Percentiles rank a stretch among this genome's conserved stretches.
These are phyloP conservation scores for Metschnikowia lunata DNA, from an alignment of 805 yeast genomes.

Conservation along the genomic window DNA sequence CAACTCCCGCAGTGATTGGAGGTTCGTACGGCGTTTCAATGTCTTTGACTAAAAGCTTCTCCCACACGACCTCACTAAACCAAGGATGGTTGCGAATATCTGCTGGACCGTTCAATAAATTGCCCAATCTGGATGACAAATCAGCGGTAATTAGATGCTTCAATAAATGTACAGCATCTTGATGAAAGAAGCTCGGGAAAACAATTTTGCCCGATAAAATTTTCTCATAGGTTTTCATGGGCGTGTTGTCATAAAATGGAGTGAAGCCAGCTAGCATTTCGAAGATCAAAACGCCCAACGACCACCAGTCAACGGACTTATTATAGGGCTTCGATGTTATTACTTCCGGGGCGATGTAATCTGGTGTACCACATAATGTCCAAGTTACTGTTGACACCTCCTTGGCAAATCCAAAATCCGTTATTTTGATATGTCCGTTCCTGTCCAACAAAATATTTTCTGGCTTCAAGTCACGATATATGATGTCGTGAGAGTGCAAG, in stretches of 20 bases:
- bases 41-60: constrained; percentile 48
- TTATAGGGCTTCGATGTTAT: constrained; percentile 60
- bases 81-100: constrained; percentile 56
- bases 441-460: constrained; percentile 56
- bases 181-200: constrained; percentile 51
- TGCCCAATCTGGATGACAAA: constrained; percentile 53
- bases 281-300: constrained; percentile 54
- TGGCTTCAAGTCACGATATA: constrained; percentile 58
- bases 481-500: constrained; percentile 54
- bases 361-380: constrained; percentile 63
- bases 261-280: constrained; percentile 63
- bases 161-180: constrained; percentile 49
- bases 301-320: constrained; percentile 65
- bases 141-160: constrained; percentile 51
- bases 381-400: constrained; percentile 57
- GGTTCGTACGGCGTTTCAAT: constrained; percentile 65
- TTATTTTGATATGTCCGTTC: constrained; percentile 56
- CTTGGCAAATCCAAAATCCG: constrained; percentile 62
- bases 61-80: constrained; percentile 62
- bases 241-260: constrained; percentile 59
- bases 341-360: constrained; percentile 64
- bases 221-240: constrained; percentile 60
- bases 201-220: constrained; percentile 50
- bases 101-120: constrained; percentile 52
- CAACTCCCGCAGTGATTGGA: constrained; percentile 60